Evolutionary conservation across 2,329 filamentous ascomycete genomes (phyloP), one percentile per base, ranked within the genome.

Genomic region (Ascochyta rabiei): DNA sequence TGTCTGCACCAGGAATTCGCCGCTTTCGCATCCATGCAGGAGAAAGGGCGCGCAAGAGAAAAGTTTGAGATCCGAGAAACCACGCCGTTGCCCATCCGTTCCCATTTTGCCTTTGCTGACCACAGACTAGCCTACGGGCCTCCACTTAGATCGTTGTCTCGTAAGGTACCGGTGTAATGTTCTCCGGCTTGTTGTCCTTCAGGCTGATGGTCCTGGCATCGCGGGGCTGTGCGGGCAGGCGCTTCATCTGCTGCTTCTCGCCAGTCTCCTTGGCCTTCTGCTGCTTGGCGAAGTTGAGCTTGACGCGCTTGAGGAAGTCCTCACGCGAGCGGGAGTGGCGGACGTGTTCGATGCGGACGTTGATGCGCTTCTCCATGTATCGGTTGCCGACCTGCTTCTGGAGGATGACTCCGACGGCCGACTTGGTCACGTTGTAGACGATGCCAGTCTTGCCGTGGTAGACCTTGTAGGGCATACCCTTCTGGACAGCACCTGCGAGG

Each of bases 341-440:
- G 82, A 99, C 86, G 89, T 99, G 95, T 89, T 99, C 95, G 81
- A 98, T 82, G 79, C 95, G 91, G 83, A 99, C 86, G 88, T 96
- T 98, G 85, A 99, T 88, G 81, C 95, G 93, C 92, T 99, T 99
- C 90, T 99, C 95, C 80, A 99, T 86, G 88, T 97, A 99, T 77
- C 93, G 90, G 89, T 98, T 95, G 84, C 93, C 92, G 80, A 99
- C 95, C 82, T 96, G 91, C 88, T 96, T 97, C 90, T 73, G 72
- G 83, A 99, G 90, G 84, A 99, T 97, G 81, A 99, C 90, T 76
- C 95, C 95, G 79, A 99, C 92, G 68, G 95, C 90, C 74, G 87
- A 90, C 88, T 97, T 96, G 83, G 93, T 95, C 75, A 99, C 95
- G 86, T 99, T 99, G 90, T 96, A 96, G 82, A 96, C 84, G 75